Conservation (phyloP, 108 stramenopile species). For the Tribonema minus region DNA sequence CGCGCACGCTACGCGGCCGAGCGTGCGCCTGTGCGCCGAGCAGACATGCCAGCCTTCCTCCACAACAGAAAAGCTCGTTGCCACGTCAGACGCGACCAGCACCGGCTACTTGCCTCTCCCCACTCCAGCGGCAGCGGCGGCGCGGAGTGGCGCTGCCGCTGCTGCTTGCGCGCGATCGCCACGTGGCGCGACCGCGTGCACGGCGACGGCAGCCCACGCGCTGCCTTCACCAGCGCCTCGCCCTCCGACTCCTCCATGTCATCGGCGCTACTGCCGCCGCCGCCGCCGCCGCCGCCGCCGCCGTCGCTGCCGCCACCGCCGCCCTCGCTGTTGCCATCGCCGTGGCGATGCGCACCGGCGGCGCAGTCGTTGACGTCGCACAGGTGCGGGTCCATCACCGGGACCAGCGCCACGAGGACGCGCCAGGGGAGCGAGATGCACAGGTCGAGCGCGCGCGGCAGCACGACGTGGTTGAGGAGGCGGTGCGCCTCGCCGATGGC, state of each 20-base stretch:
- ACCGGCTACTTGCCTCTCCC: too few relatives aligned
- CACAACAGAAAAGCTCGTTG: too few relatives aligned
- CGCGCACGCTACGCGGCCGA: neutral
- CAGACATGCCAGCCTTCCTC: too few relatives aligned
- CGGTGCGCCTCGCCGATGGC: slow-evolving; percentile 31
- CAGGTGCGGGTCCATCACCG: slow-evolving; percentile 6
- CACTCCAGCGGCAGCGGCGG: too few relatives aligned
- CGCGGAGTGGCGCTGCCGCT: too few relatives aligned
- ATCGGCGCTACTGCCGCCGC: neutral
- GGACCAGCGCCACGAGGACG: slow-evolving; percentile 6
- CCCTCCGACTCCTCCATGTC: neutral
- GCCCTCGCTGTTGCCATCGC: neutral
- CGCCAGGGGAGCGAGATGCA: slow-evolving; percentile 35
- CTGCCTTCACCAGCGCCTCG: neutral
- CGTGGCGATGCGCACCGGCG: neutral
- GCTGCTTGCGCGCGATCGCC: neutral
- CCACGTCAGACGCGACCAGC: too few relatives aligned
- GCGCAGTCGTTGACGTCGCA: neutral
- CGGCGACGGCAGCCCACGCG: neutral
- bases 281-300: too few relatives aligned
- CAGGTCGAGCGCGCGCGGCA: slow-evolving; percentile 28
- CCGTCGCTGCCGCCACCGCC: neutral
- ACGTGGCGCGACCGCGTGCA: neutral
- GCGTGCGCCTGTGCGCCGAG: neutral
- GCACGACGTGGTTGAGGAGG: slow-evolving; percentile 34